A percentile compares a stretch with the other conserved stretches of the same genome.
Evolutionary conservation across 805 yeast species (phyloP).

Genomic region (Blastobotrys americana): DNA sequence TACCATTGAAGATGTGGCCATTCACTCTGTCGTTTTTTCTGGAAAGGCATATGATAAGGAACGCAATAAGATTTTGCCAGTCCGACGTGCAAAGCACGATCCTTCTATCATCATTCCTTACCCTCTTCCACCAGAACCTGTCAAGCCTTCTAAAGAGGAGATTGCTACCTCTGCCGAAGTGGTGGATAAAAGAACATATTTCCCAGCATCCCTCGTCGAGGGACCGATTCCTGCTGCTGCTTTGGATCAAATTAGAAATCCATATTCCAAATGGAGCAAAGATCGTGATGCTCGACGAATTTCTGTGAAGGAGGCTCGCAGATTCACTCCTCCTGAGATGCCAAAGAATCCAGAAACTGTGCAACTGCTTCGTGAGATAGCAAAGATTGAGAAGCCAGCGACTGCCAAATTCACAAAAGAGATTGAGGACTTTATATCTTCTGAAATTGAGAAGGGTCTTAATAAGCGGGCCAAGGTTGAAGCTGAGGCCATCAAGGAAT

Average conservation of each 20-base stretch:
- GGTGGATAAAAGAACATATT: constrained; percentile 67
- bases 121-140: constrained; percentile 63
- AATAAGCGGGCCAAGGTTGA: constrained; percentile 21
- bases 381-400: constrained; percentile 28
- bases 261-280: constrained; percentile 60
- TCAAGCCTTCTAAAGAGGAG: constrained; percentile 39
- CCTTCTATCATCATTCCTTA: constrained; percentile 73
- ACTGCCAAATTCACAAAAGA: constrained; percentile 41
- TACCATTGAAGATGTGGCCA: constrained; percentile 60
- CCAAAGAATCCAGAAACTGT: constrained; percentile 53
- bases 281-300: constrained; percentile 41
- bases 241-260: constrained; percentile 64
- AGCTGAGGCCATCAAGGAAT: constrained; percentile 16
- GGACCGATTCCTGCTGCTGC: constrained; percentile 67
- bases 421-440: constrained; percentile 48
- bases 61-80: constrained; percentile 66
- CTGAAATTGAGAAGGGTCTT: constrained; percentile 23
- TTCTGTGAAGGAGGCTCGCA: constrained; percentile 54
- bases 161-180: constrained; percentile 30
- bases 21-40: constrained; percentile 60
- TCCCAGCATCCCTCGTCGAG: constrained; percentile 57
- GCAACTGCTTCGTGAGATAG: constrained; percentile 31
- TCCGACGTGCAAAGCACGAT: constrained; percentile 66
- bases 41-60: constrained; percentile 70
- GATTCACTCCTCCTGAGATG: constrained; percentile 65